Base-by-base conservation (phyloP, 345 rosid species). In the Luvunga scandens region DNA sequence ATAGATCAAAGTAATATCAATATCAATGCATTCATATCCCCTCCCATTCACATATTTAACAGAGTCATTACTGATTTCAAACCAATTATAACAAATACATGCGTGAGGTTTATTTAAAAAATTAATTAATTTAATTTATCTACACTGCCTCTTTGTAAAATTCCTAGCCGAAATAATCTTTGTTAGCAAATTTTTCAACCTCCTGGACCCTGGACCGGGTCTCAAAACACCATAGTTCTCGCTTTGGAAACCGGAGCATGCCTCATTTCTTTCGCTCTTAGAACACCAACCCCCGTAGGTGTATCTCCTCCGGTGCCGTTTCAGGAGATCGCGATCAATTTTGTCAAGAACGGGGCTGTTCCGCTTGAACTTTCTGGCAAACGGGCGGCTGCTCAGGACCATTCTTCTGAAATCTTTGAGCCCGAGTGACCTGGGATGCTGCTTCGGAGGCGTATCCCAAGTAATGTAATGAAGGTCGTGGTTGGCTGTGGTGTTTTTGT, bases 401-500 rank as follows among this genome's bases (percentile, higher is more conserved):
- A 92, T 91, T 74, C 87, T 88, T 78, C 92, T 81, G 69, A 82
- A 90, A 76, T 95, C 99, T 68, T 72, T 93, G 31, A 81, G 74
- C 9, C 94, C 93, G 4, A 95, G 79, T 28, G 68, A 77, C 75
- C 91, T 82, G 0, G 99, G 99, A 67, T 95, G 99, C 79, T 95
- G 99, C 82, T 91, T 93, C 3, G 98, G 99, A 14, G 99, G 99
- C n/a, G 66, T 93, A 69, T 95, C 99, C 99, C 99, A 93, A 0
- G 92, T 75, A 25, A 93, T 91, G 88, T 92, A 89, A 82, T 92
- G 99, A 60, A 95, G 95, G 76, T 92, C 98, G 34, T 92, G 94
- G 87, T 95, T 95, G 38, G 85, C 95, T 0, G 98, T 91, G 4
- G 97, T 90, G 91, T 90, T 95, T 79, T 63, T 90, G 87, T 84